Evolutionary conservation across 371 early-diverging fungal species (phyloP).

Genomic region (Lichtheimia corymbifera): DNA sequence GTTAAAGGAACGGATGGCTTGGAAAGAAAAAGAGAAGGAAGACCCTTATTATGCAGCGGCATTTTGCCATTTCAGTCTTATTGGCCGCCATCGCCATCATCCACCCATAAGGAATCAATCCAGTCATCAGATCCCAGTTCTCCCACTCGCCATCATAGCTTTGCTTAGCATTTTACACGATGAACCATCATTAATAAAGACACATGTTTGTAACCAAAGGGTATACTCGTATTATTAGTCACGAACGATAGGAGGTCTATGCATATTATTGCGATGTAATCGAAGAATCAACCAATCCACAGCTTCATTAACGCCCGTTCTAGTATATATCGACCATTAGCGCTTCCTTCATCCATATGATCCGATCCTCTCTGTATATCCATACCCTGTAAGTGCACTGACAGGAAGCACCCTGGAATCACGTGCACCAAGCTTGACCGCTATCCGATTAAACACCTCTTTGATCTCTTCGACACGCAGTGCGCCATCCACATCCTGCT

Average conservation of each 20-base stretch:
- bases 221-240: constrained; percentile 12
- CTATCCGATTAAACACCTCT: constrained; percentile 89
- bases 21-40: too few species aligned
- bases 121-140: too few species aligned
- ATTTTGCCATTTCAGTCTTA: too few species aligned
- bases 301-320: constrained; percentile 83
- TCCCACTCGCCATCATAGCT: too few species aligned
- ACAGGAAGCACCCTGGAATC: constrained; percentile 72
- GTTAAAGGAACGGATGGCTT: too few species aligned
- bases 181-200: too few species aligned
- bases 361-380: neutral
- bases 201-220: too few species aligned
- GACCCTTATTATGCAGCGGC: too few species aligned
- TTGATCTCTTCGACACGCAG: constrained; percentile 84
- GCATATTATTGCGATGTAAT: constrained; percentile 76
- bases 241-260: constrained; percentile 75
- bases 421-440: constrained; percentile 75
- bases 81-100: too few species aligned
- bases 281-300: constrained; percentile 84
- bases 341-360: neutral
- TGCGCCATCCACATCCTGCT: constrained; percentile 82
- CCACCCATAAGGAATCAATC: too few species aligned
- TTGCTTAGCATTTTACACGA: too few species aligned
- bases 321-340: constrained; percentile 19
- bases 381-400: constrained; percentile 83